Base-by-base conservation (phyloP, 2,329 filamentous ascomycete species). In the Didymella keratinophila region DNA sequence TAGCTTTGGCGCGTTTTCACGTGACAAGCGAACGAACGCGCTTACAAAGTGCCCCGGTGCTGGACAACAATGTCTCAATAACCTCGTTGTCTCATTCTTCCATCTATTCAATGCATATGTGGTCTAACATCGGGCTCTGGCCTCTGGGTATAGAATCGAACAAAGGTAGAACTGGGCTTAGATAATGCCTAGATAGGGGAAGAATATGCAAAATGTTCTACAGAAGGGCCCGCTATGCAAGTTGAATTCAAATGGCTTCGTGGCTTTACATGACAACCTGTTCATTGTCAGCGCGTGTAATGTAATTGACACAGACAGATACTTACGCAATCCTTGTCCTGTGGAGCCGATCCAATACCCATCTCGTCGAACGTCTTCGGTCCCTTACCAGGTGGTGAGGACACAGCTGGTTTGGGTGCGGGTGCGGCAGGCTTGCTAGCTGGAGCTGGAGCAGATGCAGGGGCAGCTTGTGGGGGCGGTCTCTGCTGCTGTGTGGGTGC, bases 351-450 rank as follows among this genome's bases (percentile, higher is more conserved):
- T 7, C 93, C 92, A 68, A 99, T 94, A 37, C 95, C 95, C 95
- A 99, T 99, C 74, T 96, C 93, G 74, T 97, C 94, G 76, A 99
- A 99, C 0, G 95, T 98, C 69, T 95, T 92, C 1, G 95, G 94
- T 11, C 94, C 95, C 73, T 93, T 91, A 48, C 84, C 84, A 30
- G 85, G 81, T 44, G 76, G 60, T 57, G 64, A 59, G 25, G 65
- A 44, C 23, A 65, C 60, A n/a, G 70, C 59, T n/a, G 76, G 68
- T 54, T 74, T 71, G 16, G 58, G 52, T 20, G 71, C 62, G 6
- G 72, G 62, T 14, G 71, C 65, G 27, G 70, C 66, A n/a, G 44
- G 65, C 46, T 70, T 64, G 56, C 60, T 48, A 47, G 67, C 61
- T 37, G 66, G 50, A 23, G 54, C 44, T 42, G 67, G 63, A 21